Conservation (phyloP, 2,329 filamentous ascomycete genomes). For the Fusarium protoensiforme region DNA sequence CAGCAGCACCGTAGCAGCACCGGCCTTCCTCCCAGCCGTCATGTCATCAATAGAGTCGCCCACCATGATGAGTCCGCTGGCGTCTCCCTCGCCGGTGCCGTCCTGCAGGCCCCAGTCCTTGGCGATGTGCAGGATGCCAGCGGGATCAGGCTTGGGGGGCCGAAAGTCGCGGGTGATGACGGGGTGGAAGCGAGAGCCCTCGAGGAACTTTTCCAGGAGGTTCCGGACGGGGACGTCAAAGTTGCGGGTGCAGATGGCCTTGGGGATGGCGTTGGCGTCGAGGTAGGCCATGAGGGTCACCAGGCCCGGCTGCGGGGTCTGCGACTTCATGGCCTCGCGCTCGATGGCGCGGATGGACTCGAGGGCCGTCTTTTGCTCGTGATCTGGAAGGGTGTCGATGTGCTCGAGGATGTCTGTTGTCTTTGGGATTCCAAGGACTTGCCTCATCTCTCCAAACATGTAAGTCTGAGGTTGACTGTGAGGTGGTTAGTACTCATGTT, state of each 20-base stretch:
- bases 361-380: slow-evolving; percentile 72
- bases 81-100: slow-evolving; percentile 50
- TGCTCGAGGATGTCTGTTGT: slow-evolving; percentile 88
- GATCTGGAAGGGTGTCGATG: slow-evolving; percentile 76
- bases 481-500: slow-evolving; percentile 4
- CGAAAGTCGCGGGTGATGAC: slow-evolving; percentile 86
- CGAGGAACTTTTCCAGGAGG: slow-evolving; percentile 79
- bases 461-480: slow-evolving; percentile 87
- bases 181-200: slow-evolving; percentile 75
- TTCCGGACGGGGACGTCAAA: slow-evolving; percentile 84
- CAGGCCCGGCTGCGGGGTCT: slow-evolving; percentile 86
- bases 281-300: slow-evolving; percentile 84
- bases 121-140: slow-evolving; percentile 88
- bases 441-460: slow-evolving; percentile 93
- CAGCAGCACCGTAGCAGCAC: slow-evolving; percentile 90
- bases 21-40: slow-evolving; percentile 83
- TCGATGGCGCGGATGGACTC: slow-evolving; percentile 83
- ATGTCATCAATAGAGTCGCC: slow-evolving; percentile 93
- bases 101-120: slow-evolving; percentile 72
- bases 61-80: slow-evolving; percentile 69
- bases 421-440: slow-evolving; percentile 77
- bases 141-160: slow-evolving; percentile 88
- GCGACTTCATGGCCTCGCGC: slow-evolving; percentile 79
- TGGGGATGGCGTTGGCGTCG: slow-evolving; percentile 72
- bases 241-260: slow-evolving; percentile 94